Conservation (phyloP, 176 grass and related monocot species). For the Triticum dicoccoides region DNA sequence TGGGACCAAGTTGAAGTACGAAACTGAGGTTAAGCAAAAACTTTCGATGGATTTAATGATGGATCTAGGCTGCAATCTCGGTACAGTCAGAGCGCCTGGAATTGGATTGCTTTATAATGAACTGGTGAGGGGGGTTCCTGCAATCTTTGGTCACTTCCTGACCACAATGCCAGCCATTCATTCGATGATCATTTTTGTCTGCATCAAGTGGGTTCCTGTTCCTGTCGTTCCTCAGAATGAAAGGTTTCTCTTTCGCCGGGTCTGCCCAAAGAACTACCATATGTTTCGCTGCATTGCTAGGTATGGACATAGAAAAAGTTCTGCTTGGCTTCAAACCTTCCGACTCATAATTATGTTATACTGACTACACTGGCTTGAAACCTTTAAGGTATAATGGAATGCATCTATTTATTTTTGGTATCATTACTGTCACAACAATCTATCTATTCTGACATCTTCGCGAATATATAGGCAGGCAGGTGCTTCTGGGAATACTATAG, state of each 20-base stretch:
- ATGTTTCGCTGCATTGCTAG: slow-evolving; percentile 98
- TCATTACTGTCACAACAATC: background rate
- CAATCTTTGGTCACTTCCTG: slow-evolving; percentile 92
- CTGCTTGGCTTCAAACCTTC: background rate
- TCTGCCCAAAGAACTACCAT: slow-evolving; percentile 90
- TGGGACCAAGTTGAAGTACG: slow-evolving; percentile 90
- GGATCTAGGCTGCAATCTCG: slow-evolving; percentile 86
- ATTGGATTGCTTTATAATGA: slow-evolving; percentile 98
- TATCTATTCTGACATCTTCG: slow-evolving; percentile 21
- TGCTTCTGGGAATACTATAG: slow-evolving; percentile 10
- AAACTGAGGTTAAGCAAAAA: slow-evolving; percentile 97
- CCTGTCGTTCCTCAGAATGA: slow-evolving; percentile 93
- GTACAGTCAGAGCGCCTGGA: slow-evolving; percentile 90
- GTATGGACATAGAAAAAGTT: slow-evolving; percentile 29
- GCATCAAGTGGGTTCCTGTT: slow-evolving; percentile 96
- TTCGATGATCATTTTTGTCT: slow-evolving; percentile 99
- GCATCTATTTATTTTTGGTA: slow-evolving; percentile 23
- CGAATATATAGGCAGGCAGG: background rate
- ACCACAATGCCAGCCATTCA: slow-evolving; percentile 94
- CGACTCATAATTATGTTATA: background rate
- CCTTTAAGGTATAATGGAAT: background rate
- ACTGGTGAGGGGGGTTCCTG: slow-evolving; percentile 88
- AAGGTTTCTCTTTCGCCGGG: slow-evolving; percentile 92
- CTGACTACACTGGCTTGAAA: slow-evolving; percentile 13
- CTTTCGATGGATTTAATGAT: slow-evolving; percentile 82